These are phyloP conservation scores for Hyaloperonospora brassicae DNA, from an alignment of 352 stramenopile species.

Conservation along the genomic window DNA sequence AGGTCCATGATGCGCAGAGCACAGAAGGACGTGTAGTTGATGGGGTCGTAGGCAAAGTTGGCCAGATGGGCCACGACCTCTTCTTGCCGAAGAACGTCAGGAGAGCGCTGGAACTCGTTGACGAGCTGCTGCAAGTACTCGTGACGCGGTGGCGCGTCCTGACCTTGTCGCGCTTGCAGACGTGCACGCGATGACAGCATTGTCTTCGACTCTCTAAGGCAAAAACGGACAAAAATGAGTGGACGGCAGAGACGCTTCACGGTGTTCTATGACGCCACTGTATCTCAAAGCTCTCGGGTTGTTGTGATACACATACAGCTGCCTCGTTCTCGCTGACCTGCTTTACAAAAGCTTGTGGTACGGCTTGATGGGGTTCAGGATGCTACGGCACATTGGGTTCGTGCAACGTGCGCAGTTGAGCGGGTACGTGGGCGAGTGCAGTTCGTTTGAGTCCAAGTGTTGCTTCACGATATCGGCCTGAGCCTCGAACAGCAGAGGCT, in stretches of 20 bases:
- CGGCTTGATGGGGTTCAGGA: conserved; percentile 77
- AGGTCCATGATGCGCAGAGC: conserved; percentile 61
- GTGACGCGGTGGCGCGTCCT: conserved; percentile 56
- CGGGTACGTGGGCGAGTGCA: conserved; percentile 76
- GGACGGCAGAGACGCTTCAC: conserved; percentile 6
- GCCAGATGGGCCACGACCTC: conserved; percentile 73
- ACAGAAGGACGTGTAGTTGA: conserved; percentile 61
- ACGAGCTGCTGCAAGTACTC: conserved; percentile 76
- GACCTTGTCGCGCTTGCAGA: conserved; percentile 53
- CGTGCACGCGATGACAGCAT: conserved; percentile 65
- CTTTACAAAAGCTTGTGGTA: conserved; percentile 49
- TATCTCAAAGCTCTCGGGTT: conserved; percentile 2
- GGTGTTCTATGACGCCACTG: conserved; percentile 19
- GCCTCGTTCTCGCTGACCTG: neutral
- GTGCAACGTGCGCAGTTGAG: conserved; percentile 78
- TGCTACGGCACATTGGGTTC: conserved; percentile 78
- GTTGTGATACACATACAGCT: conserved; percentile 2
- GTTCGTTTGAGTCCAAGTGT: conserved; percentile 73
- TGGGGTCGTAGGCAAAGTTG: conserved; percentile 83
- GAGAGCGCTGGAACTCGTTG: conserved; percentile 60
- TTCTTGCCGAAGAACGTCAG: conserved; percentile 49
- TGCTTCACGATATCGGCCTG: conserved; percentile 95
- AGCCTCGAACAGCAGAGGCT: conserved; percentile 90
- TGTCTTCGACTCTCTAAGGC: neutral
- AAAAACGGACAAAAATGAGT: conserved; percentile 4